Percentiles rank a stretch among this genome's conserved stretches.
phyloP scores from a whole-genome alignment of 148 eudicot species.

The Diospyros lotus region DNA sequence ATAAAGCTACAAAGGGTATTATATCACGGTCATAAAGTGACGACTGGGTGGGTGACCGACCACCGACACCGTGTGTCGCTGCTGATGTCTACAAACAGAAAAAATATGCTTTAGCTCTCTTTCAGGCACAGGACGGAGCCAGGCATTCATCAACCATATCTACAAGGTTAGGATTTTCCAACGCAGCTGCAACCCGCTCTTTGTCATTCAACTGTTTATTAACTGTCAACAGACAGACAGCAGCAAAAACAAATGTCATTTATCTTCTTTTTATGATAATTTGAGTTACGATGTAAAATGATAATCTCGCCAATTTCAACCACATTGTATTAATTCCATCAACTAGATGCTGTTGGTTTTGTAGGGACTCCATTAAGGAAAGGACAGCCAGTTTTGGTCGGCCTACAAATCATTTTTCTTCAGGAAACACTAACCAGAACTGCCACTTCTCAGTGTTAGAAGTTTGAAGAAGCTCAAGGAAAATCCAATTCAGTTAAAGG shows the following conservation, averaged over 20 bases:
- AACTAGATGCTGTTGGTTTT: neutral
- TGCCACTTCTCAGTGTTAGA: no score
- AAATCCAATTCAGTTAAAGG: no score
- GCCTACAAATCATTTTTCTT: no score
- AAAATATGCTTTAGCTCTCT: neutral
- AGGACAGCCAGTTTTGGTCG: neutral
- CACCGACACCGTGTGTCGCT: no score
- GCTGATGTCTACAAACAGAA: neutral
- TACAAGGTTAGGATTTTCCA: constrained; percentile 88
- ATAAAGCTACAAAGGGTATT: neutral
- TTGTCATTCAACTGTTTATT: constrained; percentile 95
- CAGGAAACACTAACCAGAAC: no score
- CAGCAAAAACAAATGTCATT: neutral
- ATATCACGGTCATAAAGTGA: no score
- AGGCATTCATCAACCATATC: constrained; percentile 91
- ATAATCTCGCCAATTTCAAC: neutral
- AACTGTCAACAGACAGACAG: constrained; percentile 40
- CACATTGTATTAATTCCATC: neutral
- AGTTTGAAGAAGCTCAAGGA: no score
- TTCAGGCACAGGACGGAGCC: constrained; percentile 69
- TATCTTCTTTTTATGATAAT: neutral
- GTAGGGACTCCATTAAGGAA: neutral
- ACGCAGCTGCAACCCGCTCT: constrained; percentile 91
- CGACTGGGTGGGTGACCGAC: no score
- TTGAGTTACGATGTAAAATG: neutral